These are phyloP conservation scores for Neurospora sp. DNA, from an alignment of 495 filamentous ascomycete genomes.

Conservation along the genomic window DNA sequence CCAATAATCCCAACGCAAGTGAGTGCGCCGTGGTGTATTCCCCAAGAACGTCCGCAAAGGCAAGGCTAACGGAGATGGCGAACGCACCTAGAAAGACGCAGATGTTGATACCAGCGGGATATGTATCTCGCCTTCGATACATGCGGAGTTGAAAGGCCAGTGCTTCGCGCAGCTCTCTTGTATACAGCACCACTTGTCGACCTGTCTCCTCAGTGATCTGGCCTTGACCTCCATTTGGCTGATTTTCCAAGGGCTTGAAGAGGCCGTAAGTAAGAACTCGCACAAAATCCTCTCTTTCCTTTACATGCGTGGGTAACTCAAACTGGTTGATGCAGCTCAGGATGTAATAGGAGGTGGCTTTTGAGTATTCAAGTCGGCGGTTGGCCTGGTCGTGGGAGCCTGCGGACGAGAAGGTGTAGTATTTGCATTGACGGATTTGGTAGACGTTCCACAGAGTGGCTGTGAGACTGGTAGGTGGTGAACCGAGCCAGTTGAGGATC, in stretches of 20 bases:
- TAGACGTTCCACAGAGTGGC: conserved; percentile 15
- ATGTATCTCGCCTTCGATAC: conserved; percentile 7
- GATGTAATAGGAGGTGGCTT: conserved; percentile 10
- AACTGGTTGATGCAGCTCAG: conserved; percentile 12
- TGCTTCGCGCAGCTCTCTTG: conserved; percentile 5
- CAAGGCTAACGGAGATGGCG: conserved; percentile 33
- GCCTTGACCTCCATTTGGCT: neutral
- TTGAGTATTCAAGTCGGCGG: neutral
- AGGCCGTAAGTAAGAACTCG: conserved; percentile 5
- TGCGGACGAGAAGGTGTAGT: neutral
- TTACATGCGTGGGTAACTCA: neutral
- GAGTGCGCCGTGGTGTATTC: conserved; percentile 32
- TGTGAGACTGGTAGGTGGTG: conserved; percentile 11
- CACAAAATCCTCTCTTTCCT: neutral
- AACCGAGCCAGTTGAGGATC: conserved; percentile 13
- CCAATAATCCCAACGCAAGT: conserved; percentile 36
- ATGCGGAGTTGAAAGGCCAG: conserved; percentile 6
- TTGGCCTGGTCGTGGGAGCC: neutral
- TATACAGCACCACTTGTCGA: neutral
- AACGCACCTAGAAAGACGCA: conserved; percentile 20
- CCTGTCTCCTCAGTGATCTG: neutral
- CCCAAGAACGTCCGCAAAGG: conserved; percentile 30
- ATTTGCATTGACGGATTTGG: conserved; percentile 9
- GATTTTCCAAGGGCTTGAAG: conserved; percentile 2
- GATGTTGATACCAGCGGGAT: neutral